Evolutionary conservation across 106 monocot genomes (phyloP).

Genomic region (Phalaenopsis equestris): DNA sequence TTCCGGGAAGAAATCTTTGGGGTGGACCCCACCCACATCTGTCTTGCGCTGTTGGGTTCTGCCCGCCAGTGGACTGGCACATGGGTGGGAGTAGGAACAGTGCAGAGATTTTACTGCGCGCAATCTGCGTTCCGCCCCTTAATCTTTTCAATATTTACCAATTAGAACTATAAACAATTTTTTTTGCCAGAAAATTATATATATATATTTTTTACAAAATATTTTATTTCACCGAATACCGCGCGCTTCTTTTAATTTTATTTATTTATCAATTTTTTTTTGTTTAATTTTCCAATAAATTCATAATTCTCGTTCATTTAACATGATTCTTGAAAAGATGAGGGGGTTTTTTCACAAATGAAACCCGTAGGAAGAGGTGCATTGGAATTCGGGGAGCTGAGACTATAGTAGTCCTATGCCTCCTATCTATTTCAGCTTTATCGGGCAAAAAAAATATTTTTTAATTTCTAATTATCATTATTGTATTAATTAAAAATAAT

Average conservation of each 20-base stretch:
- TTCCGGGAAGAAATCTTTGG: neutral
- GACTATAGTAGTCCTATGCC: too few relatives aligned
- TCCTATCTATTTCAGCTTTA: too few relatives aligned
- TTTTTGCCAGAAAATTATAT: neutral
- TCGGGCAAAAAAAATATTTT: too few relatives aligned
- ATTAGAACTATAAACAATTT: neutral
- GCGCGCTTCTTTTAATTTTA: too few relatives aligned
- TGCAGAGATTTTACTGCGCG: neutral
- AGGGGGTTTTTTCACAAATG: too few relatives aligned
- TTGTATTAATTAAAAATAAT: too few relatives aligned
- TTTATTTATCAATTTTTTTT: neutral
- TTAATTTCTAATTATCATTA: too few relatives aligned
- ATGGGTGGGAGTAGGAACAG: neutral
- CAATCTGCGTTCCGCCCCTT: neutral
- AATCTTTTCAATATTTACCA: neutral
- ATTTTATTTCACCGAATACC: too few relatives aligned
- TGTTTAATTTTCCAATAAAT: neutral
- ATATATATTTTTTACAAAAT: neutral
- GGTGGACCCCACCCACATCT: neutral
- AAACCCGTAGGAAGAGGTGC: too few relatives aligned
- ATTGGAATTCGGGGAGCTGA: too few relatives aligned
- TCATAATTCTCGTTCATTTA: too few relatives aligned
- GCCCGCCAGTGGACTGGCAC: constrained; percentile 1
- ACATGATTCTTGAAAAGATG: too few relatives aligned
- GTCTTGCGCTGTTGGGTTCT: neutral